Evolutionary conservation across 768 basidiomycete genomes (phyloP), one percentile per base, ranked within the genome.

Genomic region (Gloeophyllum trabeum): DNA sequence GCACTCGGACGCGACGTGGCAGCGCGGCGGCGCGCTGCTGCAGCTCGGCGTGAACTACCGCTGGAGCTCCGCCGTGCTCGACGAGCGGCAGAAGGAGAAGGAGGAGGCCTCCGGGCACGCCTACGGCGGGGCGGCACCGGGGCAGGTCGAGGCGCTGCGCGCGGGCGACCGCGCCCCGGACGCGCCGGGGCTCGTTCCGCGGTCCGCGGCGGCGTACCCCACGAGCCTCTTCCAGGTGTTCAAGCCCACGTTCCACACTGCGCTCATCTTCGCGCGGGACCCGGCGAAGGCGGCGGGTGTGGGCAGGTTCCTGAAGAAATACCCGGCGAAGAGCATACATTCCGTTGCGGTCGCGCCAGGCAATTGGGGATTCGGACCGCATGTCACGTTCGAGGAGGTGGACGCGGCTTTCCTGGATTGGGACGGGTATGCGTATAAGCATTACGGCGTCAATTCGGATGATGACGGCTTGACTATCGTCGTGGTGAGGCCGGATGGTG

Each of bases 221-320:
- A 32, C 28, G 10, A 32, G 28, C 28, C 24, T 60, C 26, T 60
- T 60, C 14, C 47, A 49, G 24, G 7, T 57, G 23, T 58, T 63
- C 41, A 35, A 42, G 16, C 39, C 51, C 2, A 26, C 20, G 4
- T 32, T 43, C n/a, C 60, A 61, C 35, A 61, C 56, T 1, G 54
- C 57, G 22, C 51, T 64, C 5, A 37, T 64, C 39, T 60, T 64
- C 41, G 20, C n/a, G n/a, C n/a, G n/a, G n/a, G n/a, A n/a, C n/a
- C n/a, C n/a, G n/a, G n/a, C n/a, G n/a, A n/a, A n/a, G n/a, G n/a
- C n/a, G n/a, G n/a, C n/a, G n/a, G n/a, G n/a, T n/a, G n/a, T n/a
- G n/a, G n/a, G n/a, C n/a, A n/a, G n/a, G n/a, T n/a, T n/a, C n/a
- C n/a, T n/a, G n/a, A n/a, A n/a, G n/a, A n/a, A n/a, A n/a, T n/a